These are phyloP conservation scores for Lactarius sanguifluus DNA, from an alignment of 768 basidiomycete genomes.

Conservation along the genomic window DNA sequence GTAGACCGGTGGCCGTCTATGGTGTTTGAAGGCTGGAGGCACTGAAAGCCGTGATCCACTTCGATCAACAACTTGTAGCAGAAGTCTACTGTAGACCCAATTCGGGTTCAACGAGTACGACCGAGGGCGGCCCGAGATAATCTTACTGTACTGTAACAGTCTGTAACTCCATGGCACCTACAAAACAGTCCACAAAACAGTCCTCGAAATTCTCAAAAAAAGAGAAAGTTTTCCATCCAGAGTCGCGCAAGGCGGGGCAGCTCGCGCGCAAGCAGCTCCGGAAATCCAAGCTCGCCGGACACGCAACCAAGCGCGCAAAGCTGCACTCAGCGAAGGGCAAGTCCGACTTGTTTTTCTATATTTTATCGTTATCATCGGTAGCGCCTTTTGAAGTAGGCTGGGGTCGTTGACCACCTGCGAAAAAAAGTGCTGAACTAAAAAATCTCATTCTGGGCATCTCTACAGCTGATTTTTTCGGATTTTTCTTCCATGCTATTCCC, in stretches of 20 bases:
- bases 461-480: conserved; percentile 67
- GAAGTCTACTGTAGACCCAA: too few relatives aligned
- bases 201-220: conserved; percentile 43
- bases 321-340: conserved; percentile 57
- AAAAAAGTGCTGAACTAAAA: neutral
- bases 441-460: neutral
- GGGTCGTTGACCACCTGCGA: neutral
- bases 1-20: too few relatives aligned
- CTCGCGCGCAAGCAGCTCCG: conserved; percentile 64
- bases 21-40: too few relatives aligned
- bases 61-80: too few relatives aligned
- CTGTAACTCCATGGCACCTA: conserved; percentile 19
- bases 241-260: conserved; percentile 81
- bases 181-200: conserved; percentile 26
- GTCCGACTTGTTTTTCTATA: conserved; percentile 24
- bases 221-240: conserved; percentile 81
- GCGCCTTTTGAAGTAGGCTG: neutral
- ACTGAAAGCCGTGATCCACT: too few relatives aligned
- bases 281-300: conserved; percentile 62
- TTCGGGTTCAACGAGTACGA: too few relatives aligned
- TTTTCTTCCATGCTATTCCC: conserved; percentile 74
- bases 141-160: too few relatives aligned
- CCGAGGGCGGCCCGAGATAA: neutral
- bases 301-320: conserved; percentile 54
- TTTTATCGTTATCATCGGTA: conserved; percentile 12